Evolutionary conservation across 2,329 filamentous ascomycete genomes (phyloP), one percentile per base, ranked within the genome.

Genomic region (Aspergillus versicolor): DNA sequence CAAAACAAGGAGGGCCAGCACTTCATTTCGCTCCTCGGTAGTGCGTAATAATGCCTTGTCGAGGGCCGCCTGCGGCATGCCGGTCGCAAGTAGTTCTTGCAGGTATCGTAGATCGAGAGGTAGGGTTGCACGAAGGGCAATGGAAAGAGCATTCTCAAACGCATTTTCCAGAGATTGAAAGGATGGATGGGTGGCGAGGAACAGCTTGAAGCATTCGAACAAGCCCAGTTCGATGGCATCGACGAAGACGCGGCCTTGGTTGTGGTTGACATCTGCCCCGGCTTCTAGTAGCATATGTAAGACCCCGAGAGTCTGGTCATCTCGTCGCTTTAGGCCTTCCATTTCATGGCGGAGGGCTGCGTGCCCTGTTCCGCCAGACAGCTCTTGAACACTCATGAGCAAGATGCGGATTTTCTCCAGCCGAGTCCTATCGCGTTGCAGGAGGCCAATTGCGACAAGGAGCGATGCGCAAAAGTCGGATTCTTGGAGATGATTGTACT

Each of bases 381-480:
- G 42, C 13, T 57, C 49, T 3, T 21, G 17, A 11, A 40, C 40
- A 27, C 49, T 57, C 5, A 24, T 44, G 21, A 57, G 55, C 2
- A 57, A 19, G 9, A 57, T 46, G 21, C 55, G 49, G 5, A 57
- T 57, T 22, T 57, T 57, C 38, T 57, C 55, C n/a, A 57, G 21
- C 2, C 55, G 55, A 24, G 49, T 45, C 30, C 45, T 46, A 5
- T 57, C 55, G 5, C 34, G 24, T 24, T 43, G 49, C 5, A 40
- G 49, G 9, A 53, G 44, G 30, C 49, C 55, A 19, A 57, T 53
- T 8, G 49, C 55, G 5, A 38, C 38, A 3, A 52, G n/a, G n/a
- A 57, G 55, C 17, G 44, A 57, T 2, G 55, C 52, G 45, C 55
- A 44, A 15, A 52, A 57, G 15, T 57, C 55, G 3, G 44, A 7